These are phyloP conservation scores for Cadophora sp. DNA, from an alignment of 2,329 filamentous ascomycete species.

Conservation along the genomic window DNA sequence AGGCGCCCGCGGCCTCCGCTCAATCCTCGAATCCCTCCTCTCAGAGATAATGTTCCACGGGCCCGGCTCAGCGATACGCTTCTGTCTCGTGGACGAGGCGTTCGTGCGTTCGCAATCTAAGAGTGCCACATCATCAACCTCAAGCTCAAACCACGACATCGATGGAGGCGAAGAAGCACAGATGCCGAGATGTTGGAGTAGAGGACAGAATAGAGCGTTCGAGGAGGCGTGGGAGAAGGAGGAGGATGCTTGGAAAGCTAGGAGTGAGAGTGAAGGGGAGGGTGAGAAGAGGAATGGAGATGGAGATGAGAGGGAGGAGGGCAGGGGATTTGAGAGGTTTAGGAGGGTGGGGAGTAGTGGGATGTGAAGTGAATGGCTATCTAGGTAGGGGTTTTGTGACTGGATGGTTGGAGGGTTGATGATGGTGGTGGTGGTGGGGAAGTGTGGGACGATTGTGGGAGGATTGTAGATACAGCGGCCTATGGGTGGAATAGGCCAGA, in stretches of 20 bases:
- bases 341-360: conserved; percentile 40
- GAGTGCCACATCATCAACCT: no score
- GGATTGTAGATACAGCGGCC: conserved; percentile 10
- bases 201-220: conserved; percentile 73
- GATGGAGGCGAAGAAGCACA: conserved; percentile 57
- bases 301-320: conserved; percentile 16
- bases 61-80: conserved; percentile 66
- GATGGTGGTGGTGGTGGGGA: neutral
- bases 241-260: conserved; percentile 47
- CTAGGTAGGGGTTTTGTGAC: neutral
- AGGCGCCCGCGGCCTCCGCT: conserved; percentile 79
- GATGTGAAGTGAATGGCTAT: conserved; percentile 40
- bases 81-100: conserved; percentile 74
- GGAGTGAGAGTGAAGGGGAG: conserved; percentile 19
- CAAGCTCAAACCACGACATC: conserved; percentile 54
- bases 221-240: conserved; percentile 73
- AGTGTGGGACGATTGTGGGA: neutral
- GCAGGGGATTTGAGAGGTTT: conserved; percentile 39
- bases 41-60: conserved; percentile 84
- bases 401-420: neutral
- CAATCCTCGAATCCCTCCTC: conserved; percentile 80
- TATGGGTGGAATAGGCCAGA: no score
- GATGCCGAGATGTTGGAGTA: conserved; percentile 64
- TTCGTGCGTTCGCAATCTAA: conserved; percentile 34
- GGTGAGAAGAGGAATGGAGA: conserved; percentile 5